phyloP scores from a whole-genome alignment of 2,329 filamentous ascomycete species.

The Orbilia brochopaga region DNA sequence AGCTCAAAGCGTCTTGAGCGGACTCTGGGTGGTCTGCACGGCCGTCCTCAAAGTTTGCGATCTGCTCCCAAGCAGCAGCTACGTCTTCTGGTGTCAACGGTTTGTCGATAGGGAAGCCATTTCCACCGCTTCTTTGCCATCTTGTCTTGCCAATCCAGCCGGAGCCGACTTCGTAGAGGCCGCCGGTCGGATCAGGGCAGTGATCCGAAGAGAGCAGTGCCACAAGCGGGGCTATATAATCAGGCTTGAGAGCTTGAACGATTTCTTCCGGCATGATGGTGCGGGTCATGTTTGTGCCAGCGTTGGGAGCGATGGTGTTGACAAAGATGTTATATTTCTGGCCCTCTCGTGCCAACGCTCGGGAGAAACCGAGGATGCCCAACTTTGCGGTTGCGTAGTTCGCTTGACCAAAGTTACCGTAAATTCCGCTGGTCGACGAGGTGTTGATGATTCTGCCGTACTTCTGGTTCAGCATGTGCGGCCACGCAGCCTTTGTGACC shows the following conservation, averaged over 20 bases:
- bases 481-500: constrained; percentile 96
- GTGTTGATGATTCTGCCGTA: constrained; percentile 97
- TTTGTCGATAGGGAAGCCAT: constrained; percentile 88
- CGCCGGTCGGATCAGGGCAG: constrained; percentile 82
- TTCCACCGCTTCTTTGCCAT: constrained; percentile 90
- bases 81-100: constrained; percentile 85
- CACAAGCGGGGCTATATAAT: constrained; percentile 94
- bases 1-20: constrained; percentile 76
- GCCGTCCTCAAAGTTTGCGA: constrained; percentile 85
- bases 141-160: constrained; percentile 91
- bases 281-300: constrained; percentile 91
- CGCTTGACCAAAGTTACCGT: constrained; percentile 98
- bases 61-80: constrained; percentile 74
- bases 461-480: constrained; percentile 97
- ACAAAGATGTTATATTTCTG: constrained; percentile 97
- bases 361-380: constrained; percentile 93
- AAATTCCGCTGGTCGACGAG: constrained; percentile 94
- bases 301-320: constrained; percentile 97
- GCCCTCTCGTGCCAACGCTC: constrained; percentile 89
- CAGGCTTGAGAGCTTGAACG: constrained; percentile 98
- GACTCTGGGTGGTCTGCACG: constrained; percentile 85
- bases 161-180: constrained; percentile 91
- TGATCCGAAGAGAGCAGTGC: constrained; percentile 85
- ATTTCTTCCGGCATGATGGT: constrained; percentile 96
- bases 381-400: constrained; percentile 94